Evolutionary conservation across 2,329 filamentous ascomycete species (phyloP).

Genomic region (Fusarium setosum): DNA sequence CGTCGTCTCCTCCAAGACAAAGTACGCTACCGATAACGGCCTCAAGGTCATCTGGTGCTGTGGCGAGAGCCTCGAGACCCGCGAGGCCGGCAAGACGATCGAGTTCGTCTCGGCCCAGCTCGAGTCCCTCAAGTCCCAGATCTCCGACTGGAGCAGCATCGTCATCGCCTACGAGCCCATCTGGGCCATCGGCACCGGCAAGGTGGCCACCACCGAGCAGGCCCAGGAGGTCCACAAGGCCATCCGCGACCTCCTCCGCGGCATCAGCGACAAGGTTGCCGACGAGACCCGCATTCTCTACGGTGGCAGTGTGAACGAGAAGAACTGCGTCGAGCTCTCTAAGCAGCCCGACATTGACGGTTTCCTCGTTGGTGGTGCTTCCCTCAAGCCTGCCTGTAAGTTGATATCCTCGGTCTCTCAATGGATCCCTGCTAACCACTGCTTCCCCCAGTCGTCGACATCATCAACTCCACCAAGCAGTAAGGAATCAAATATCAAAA

Average conservation of each 20-base stretch:
- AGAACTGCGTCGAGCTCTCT: constrained; percentile 95
- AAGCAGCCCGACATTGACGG: constrained; percentile 97
- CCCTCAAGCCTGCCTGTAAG: constrained; percentile 95
- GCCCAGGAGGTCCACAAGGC: constrained; percentile 94
- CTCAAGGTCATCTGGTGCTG: constrained; percentile 96
- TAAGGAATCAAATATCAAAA: constrained; percentile 48
- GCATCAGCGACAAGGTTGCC: constrained; percentile 78
- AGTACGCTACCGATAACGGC: constrained; percentile 88
- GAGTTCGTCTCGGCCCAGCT: constrained; percentile 88
- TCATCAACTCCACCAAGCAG: constrained; percentile 66
- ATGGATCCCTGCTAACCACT: not conserved
- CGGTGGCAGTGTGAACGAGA: constrained; percentile 95
- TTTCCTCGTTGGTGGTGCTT: constrained; percentile 96
- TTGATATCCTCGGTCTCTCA: constrained; percentile 29
- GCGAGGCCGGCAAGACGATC: constrained; percentile 87
- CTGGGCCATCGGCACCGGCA: constrained; percentile 95
- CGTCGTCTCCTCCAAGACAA: constrained; percentile 93
- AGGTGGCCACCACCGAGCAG: constrained; percentile 89
- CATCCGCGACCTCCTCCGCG: constrained; percentile 89
- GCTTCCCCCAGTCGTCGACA: constrained; percentile 64
- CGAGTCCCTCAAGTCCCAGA: constrained; percentile 79
- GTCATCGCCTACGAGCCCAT: constrained; percentile 99
- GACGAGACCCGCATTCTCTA: constrained; percentile 95
- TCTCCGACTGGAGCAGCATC: constrained; percentile 91
- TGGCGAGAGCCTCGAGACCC: constrained; percentile 94